Percentiles rank a stretch among this genome's conserved stretches.
phyloP scores from a whole-genome alignment of 805 yeast species.

The Wickerhamiella nectarea region DNA sequence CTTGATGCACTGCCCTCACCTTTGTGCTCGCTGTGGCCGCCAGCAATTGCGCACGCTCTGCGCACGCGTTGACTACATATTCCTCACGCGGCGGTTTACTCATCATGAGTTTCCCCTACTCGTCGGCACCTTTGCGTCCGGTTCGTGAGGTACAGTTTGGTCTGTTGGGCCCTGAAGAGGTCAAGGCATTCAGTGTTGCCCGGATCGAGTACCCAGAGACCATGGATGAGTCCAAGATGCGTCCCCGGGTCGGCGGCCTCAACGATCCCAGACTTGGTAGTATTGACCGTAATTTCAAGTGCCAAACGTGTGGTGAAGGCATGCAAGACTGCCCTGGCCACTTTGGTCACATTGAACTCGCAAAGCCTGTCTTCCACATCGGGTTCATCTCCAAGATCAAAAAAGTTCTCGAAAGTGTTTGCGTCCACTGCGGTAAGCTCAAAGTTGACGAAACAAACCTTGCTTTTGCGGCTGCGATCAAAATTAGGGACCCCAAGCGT shows the following conservation, averaged over 20 bases:
- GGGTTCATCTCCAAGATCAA: constrained; percentile 85
- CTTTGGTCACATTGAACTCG: constrained; percentile 96
- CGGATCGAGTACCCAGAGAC: constrained; percentile 97
- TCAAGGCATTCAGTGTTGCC: constrained; percentile 93
- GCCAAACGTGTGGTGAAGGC: constrained; percentile 98
- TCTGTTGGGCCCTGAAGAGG: constrained; percentile 91
- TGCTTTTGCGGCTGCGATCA: constrained; percentile 74
- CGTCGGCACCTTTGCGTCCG: constrained; percentile 96
- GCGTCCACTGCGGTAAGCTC: constrained; percentile 97
- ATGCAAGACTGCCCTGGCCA: constrained; percentile 99
- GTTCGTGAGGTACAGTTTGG: constrained; percentile 98
- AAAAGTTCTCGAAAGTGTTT: constrained; percentile 88
- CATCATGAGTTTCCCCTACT: constrained; percentile 53
- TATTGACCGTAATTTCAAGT: constrained; percentile 90
- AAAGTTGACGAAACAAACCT: constrained; percentile 73
- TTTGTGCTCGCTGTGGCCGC: too few species aligned
- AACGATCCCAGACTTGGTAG: constrained; percentile 96
- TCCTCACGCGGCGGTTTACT: background rate
- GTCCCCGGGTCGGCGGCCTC: constrained; percentile 92
- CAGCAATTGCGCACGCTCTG: background rate
- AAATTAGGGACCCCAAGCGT: constrained; percentile 85
- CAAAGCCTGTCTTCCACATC: constrained; percentile 96
- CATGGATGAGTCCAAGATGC: constrained; percentile 94
- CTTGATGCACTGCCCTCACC: too few species aligned
- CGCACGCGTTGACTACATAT: background rate